Conservation (phyloP, 192 early-diverging fungal species). For the Linderina pennispora region DNA sequence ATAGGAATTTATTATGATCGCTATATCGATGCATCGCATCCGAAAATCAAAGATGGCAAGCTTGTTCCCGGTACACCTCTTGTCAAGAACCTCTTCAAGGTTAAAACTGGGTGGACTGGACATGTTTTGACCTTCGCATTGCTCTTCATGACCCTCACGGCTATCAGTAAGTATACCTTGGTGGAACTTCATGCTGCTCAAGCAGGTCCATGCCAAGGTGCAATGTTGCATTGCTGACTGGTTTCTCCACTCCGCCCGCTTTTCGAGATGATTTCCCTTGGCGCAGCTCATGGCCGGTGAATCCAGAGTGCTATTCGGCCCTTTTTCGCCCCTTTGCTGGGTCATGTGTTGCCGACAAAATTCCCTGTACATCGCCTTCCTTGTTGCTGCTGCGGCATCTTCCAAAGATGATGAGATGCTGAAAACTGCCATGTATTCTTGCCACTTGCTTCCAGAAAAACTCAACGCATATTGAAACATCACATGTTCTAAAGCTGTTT, state of each 20-base stretch:
- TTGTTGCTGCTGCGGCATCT: background rate
- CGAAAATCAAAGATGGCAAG: slow-evolving; percentile 5
- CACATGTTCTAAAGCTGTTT: background rate
- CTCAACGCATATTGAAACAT: background rate
- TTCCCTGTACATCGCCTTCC: too few species aligned
- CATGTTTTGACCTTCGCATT: slow-evolving; percentile 57
- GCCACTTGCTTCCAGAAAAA: background rate
- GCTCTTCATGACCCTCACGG: slow-evolving; percentile 53
- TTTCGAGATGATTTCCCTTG: too few species aligned
- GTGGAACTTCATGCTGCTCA: too few species aligned
- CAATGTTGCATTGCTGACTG: too few species aligned
- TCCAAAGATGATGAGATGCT: too few species aligned
- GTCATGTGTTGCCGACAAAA: too few species aligned
- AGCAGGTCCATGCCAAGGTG: too few species aligned
- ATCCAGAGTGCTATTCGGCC: too few species aligned
- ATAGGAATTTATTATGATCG: slow-evolving; percentile 23
- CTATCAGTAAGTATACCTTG: slow-evolving; percentile 34
- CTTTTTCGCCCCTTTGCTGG: too few species aligned
- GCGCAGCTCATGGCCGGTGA: too few species aligned
- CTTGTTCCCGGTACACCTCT: slow-evolving; percentile 12
- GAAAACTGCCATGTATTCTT: background rate
- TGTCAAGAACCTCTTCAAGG: slow-evolving; percentile 12
- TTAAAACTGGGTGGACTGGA: slow-evolving; percentile 55
- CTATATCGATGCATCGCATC: slow-evolving; percentile 12
- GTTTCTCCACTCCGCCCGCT: too few species aligned